Evolutionary conservation across 2,329 filamentous ascomycete species (phyloP).

Genomic region (Anthostomella pinea): DNA sequence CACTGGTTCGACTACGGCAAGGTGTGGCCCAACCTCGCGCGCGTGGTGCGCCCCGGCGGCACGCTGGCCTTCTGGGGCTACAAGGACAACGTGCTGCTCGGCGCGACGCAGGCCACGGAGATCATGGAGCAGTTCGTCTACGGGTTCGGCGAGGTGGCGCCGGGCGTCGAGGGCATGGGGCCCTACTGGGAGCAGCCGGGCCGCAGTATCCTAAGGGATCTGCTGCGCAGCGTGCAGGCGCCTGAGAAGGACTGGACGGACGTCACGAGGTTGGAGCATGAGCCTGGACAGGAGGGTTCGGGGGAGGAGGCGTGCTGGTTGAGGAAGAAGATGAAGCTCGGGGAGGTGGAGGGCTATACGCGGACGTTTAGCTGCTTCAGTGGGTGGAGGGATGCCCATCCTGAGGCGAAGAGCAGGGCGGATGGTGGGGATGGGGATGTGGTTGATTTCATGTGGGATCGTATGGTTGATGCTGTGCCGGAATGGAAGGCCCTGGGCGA

Average conservation of each 20-base stretch:
- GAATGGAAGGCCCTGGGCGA: constrained; percentile 48
- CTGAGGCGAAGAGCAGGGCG: constrained; percentile 44
- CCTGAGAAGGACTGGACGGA: constrained; percentile 51
- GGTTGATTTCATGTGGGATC: constrained; percentile 60
- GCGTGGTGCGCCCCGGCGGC: constrained; percentile 52
- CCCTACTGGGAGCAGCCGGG: constrained; percentile 62
- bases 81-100: constrained; percentile 59
- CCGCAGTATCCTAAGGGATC: constrained; percentile 50
- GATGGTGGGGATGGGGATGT: constrained; percentile 59
- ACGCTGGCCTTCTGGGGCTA: constrained; percentile 66
- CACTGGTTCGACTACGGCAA: constrained; percentile 63
- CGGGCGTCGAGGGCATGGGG: constrained; percentile 49
- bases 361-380: constrained; percentile 59
- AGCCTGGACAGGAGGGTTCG: constrained; percentile 45
- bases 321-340: constrained; percentile 51
- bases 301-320: constrained; percentile 46
- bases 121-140: constrained; percentile 57
- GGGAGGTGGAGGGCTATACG: constrained; percentile 58
- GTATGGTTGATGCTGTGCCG: constrained; percentile 51
- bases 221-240: constrained; percentile 50
- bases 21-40: constrained; percentile 53
- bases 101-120: constrained; percentile 47
- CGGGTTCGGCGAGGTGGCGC: constrained; percentile 42
- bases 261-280: constrained; percentile 53
- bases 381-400: constrained; percentile 56